phyloP scores from a whole-genome alignment of 2,329 filamentous ascomycete genomes.

The Paecilomyces formosus region DNA sequence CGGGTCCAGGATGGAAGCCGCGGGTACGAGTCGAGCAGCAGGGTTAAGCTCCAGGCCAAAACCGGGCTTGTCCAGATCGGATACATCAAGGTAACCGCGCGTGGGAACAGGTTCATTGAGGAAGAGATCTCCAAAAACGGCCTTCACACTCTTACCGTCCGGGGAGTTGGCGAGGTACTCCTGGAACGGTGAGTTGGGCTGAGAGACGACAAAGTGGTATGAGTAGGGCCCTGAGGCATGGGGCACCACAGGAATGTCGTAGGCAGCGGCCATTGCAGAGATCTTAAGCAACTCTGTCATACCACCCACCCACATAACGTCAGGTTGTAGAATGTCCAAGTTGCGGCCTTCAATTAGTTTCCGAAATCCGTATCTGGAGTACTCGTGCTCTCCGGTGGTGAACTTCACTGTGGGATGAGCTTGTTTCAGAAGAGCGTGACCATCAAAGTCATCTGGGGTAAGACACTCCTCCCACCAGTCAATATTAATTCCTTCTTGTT shows the following conservation, averaged over 20 bases:
- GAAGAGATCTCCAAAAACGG: constrained; percentile 89
- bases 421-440: constrained; percentile 81
- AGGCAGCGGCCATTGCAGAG: constrained; percentile 79
- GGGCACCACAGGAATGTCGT: constrained; percentile 92
- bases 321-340: constrained; percentile 88
- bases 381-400: constrained; percentile 94
- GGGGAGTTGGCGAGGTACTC: constrained; percentile 92
- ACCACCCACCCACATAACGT: constrained; percentile 96
- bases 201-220: constrained; percentile 92
- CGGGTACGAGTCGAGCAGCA: constrained; percentile 69
- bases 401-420: constrained; percentile 88
- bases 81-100: constrained; percentile 72
- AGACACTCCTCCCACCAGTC: constrained; percentile 98
- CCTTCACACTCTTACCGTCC: constrained; percentile 80
- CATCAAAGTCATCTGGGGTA: constrained; percentile 84
- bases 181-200: constrained; percentile 89
- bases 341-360: constrained; percentile 89
- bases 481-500: constrained; percentile 73
- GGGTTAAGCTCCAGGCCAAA: constrained; percentile 87
- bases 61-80: constrained; percentile 77
- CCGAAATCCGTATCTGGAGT: constrained; percentile 88
- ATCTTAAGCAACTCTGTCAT: constrained; percentile 88
- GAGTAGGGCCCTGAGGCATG: constrained; percentile 91
- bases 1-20: constrained; percentile 64
- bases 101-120: constrained; percentile 81